Conservation (phyloP, 2,329 filamentous ascomycete genomes). For the Aotearoamyces nothofagi region DNA sequence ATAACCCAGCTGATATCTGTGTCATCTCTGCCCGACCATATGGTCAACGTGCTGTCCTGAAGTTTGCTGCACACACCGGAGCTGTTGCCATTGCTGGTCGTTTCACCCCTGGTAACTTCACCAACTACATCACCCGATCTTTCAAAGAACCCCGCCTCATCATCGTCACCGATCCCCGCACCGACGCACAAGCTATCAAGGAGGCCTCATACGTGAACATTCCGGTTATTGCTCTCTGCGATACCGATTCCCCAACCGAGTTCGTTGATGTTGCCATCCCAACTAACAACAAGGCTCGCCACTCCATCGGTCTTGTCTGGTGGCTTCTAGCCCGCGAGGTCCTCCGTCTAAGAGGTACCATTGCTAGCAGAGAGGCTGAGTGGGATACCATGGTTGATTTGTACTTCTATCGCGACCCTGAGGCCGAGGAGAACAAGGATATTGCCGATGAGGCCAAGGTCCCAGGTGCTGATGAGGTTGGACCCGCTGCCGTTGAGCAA, state of each 20-base stretch:
- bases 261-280: conserved; percentile 99
- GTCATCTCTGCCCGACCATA: conserved; percentile 99
- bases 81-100: conserved; percentile 96
- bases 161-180: conserved; percentile 98
- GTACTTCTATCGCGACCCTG: conserved; percentile 99
- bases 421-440: conserved; percentile 99
- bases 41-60: conserved; percentile 97
- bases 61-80: conserved; percentile 98
- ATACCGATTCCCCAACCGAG: conserved; percentile 98
- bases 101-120: conserved; percentile 99
- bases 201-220: conserved; percentile 99
- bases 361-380: conserved; percentile 87
- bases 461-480: conserved; percentile 72
- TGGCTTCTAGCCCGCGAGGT: conserved; percentile 99
- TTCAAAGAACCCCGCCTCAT: conserved; percentile 99
- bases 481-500: conserved; percentile 60
- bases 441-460: conserved; percentile 79
- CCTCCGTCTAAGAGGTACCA: conserved; percentile 93
- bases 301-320: conserved; percentile 97
- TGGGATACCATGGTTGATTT: conserved; percentile 99
- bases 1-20: conserved; percentile 98
- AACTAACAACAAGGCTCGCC: conserved; percentile 99
- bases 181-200: conserved; percentile 99
- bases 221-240: conserved; percentile 96
- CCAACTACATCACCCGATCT: conserved; percentile 99